Evolutionary conservation across 2,329 filamentous ascomycete species (phyloP), one percentile per base, ranked within the genome.

Genomic region (Amesomyces nigricolor): DNA sequence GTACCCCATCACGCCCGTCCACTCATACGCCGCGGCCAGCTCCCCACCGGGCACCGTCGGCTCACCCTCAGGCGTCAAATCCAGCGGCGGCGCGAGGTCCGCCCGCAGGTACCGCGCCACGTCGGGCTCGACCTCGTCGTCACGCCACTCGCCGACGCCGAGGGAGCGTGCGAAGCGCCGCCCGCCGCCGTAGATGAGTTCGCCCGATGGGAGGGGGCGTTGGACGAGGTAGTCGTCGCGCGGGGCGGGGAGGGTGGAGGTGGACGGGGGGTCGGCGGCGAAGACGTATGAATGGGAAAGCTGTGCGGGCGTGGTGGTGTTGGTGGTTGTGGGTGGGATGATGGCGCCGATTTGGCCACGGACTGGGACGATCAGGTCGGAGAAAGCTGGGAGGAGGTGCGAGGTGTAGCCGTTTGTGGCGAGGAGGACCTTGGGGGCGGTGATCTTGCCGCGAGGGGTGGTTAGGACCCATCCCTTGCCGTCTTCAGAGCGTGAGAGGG

Each of bases 321-420:
- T 30, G 30, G n/a, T 30, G 45, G 9, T 16, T 22, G 22, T 55
- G 0, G 84, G 82, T 5, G 86, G 86, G 3, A 77, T 64, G 17
- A 91, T 76, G 0, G 86, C 80, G 42, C 79, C 80, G 72, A 91
- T 83, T 65, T 91, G 84, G 1, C 88, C 90, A 22, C 88, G 77
- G 2, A 88, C 84, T 0, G 91, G 91, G 2, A 91, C 81, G 59
- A 95, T 87, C 8, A 91, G 76, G 60, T 85, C 81, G 8, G 80
- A 75, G 62, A 92, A 86, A 35, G 73, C 67, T 0, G 88, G 88
- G 1, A 92, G 72, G 4, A 96, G 76, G 58, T 85, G 78, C 1
- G 88, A 89, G 0, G 89, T 91, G 69, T 95, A 95, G 3, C 77
- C 91, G 66, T 96, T 96, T 0, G 87, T 92, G 4, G 89, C 87